Percentiles rank a stretch among this genome's conserved stretches.
Evolutionary conservation across 306 rosid species (phyloP).

Genomic region (Hippophae tibetana): DNA sequence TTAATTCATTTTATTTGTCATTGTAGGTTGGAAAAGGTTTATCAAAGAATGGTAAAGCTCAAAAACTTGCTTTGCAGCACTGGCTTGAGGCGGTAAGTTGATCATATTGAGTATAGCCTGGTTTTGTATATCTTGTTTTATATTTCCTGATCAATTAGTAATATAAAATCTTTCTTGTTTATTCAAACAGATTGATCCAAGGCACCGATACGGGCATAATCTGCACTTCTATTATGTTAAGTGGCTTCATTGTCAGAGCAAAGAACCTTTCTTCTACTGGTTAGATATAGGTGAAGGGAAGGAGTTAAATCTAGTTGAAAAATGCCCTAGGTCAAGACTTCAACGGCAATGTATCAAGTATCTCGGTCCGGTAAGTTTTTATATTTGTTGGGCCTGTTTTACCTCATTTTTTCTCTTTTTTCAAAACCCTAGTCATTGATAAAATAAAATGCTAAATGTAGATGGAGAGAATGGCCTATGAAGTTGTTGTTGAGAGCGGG

Average conservation of each 20-base stretch:
- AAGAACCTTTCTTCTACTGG: conserved; percentile 99
- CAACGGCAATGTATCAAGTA: conserved; percentile 94
- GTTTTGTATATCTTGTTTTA: conserved; percentile 1
- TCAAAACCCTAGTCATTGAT: conserved; percentile 6
- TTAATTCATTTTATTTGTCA: conserved; percentile 16
- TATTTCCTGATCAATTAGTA: conserved; percentile 18
- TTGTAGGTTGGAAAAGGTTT: conserved; percentile 96
- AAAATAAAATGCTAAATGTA: conserved; percentile 19
- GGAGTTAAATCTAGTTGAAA: conserved; percentile 70
- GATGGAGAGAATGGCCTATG: conserved; percentile 92
- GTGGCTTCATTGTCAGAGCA: conserved; percentile 85
- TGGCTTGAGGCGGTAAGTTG: conserved; percentile 98
- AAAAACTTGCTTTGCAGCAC: conserved; percentile 90
- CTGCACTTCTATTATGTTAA: conserved; percentile 72
- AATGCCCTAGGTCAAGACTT: conserved; percentile 68
- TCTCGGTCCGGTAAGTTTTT: conserved; percentile 83
- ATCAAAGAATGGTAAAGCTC: conserved; percentile 83
- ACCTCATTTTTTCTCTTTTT: neutral
- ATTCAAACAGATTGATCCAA: conserved; percentile 74
- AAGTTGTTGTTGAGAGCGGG: conserved; percentile 72
- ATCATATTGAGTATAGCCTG: conserved; percentile 1
- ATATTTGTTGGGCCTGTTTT: conserved; percentile 5
- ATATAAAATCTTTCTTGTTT: conserved; percentile 17
- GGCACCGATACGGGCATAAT: conserved; percentile 98
- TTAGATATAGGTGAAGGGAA: conserved; percentile 97